Base-by-base conservation (phyloP, 2,329 filamentous ascomycete species). In the Fusarium bactridioides region DNA sequence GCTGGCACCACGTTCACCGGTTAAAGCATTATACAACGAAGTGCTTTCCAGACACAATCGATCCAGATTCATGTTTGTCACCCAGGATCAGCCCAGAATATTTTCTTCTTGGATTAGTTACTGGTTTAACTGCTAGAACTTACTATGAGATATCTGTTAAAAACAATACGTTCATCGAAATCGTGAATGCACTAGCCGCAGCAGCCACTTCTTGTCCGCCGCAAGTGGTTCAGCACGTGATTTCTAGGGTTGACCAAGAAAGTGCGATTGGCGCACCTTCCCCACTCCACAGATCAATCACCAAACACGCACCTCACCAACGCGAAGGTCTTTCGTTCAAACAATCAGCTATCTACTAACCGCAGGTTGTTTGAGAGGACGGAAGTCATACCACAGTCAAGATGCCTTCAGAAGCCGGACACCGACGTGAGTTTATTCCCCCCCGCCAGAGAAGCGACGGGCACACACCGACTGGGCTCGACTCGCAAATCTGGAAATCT, bases 321-420 rank as follows among this genome's bases (percentile, higher is more conserved):
- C 81, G 81, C 80, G 82, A 83, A 80, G 81, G 83, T 83, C 83
- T 84, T 83, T 82, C 78, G 80, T 78, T 81, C 83, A 84, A 83
- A 84, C 82, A 80, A 79, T 81, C 78, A 77, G 81, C 79, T 79
- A 78, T 83, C 79, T 81, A 78, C 80, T 78, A 80, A 79, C 78
- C 77, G 79, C 81, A 79, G 83, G 81, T 84, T 82, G 81, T 80
- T 83, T 82, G 83, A 84, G 84, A 84, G 83, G 81, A 80, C 79
- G 81, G 81, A 82, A 81, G 80, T 77, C 79, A 79, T 80, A 84
- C 76, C 80, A 80, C 83, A 86, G 86, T 86, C 91, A 94, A 90
- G 85, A 96, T 96, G 93, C 90, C 92, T 92, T 92, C 93, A 83
- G 92, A 94, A 90, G 88, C 92, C 84, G 93, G 93, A 87, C 92